phyloP scores from a whole-genome alignment of 2,329 filamentous ascomycete genomes.

The Colletotrichum karsti region DNA sequence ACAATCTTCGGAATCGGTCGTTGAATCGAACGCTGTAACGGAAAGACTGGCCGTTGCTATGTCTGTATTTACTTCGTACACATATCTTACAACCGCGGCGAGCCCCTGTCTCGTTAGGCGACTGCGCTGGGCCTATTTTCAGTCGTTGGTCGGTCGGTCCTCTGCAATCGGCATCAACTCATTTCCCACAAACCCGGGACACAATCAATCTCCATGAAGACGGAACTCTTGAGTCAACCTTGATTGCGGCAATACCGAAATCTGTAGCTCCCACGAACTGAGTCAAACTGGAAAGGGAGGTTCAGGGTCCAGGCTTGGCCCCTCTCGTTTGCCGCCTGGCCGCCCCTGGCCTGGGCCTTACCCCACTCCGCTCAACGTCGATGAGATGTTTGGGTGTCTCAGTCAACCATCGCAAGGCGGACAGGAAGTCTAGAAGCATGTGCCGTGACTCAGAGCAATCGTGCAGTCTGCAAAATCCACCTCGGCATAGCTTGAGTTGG shows the following conservation, averaged over 20 bases:
- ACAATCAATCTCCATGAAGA: neutral
- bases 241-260: neutral
- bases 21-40: neutral
- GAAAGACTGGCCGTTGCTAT: neutral
- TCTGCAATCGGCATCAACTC: neutral
- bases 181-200: neutral
- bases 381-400: conserved; percentile 6
- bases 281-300: no score
- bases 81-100: neutral
- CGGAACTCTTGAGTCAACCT: neutral
- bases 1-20: neutral
- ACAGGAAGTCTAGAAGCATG: neutral
- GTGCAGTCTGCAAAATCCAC: neutral
- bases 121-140: neutral
- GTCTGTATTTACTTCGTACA: neutral
- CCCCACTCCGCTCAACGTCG: conserved; percentile 7
- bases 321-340: neutral
- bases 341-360: neutral
- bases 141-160: neutral
- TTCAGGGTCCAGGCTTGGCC: conserved; percentile 4
- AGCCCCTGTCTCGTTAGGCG: neutral
- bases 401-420: neutral
- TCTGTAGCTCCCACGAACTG: neutral
- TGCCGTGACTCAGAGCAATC: neutral
- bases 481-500: no score